These are phyloP conservation scores for Tolypocladium amazonense DNA, from an alignment of 2,329 filamentous ascomycete genomes.

Conservation along the genomic window DNA sequence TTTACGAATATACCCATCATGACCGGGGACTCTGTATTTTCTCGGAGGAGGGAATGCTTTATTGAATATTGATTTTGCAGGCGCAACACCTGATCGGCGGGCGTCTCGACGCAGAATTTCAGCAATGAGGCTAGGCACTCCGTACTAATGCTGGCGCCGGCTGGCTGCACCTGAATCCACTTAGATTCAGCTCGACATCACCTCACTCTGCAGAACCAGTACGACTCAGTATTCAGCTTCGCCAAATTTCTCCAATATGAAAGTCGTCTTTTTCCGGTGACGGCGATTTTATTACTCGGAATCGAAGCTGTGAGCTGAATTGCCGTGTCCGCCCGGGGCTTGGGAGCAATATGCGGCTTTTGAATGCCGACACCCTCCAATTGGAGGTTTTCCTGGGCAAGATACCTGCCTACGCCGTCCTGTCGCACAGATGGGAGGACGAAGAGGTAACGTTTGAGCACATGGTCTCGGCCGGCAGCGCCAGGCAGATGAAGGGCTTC, in stretches of 20 bases:
- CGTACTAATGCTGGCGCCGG: not conserved
- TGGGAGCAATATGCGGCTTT: not conserved
- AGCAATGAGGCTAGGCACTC: not conserved
- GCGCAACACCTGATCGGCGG: not conserved
- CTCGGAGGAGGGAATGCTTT: not conserved
- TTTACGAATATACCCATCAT: slow-evolving; percentile 2
- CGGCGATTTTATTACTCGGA: not conserved
- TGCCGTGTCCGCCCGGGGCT: not conserved
- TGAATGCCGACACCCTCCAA: not conserved
- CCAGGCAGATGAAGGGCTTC: slow-evolving; percentile 7
- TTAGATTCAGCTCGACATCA: not conserved
- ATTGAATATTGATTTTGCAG: no score
- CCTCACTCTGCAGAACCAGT: not conserved
- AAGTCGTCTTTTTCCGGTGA: not conserved
- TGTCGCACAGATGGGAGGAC: slow-evolving; percentile 18
- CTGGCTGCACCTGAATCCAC: not conserved
- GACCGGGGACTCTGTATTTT: not conserved
- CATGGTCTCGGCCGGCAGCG: not conserved
- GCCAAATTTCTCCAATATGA: not conserved
- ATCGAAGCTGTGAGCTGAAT: not conserved
- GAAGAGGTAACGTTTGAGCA: slow-evolving; percentile 16
- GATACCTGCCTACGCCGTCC: slow-evolving; percentile 14
- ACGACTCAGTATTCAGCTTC: not conserved
- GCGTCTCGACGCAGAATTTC: not conserved
- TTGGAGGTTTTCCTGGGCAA: slow-evolving; percentile 3